Conservation (phyloP, 2,329 filamentous ascomycete genomes). For the Cladosporium sp. region DNA sequence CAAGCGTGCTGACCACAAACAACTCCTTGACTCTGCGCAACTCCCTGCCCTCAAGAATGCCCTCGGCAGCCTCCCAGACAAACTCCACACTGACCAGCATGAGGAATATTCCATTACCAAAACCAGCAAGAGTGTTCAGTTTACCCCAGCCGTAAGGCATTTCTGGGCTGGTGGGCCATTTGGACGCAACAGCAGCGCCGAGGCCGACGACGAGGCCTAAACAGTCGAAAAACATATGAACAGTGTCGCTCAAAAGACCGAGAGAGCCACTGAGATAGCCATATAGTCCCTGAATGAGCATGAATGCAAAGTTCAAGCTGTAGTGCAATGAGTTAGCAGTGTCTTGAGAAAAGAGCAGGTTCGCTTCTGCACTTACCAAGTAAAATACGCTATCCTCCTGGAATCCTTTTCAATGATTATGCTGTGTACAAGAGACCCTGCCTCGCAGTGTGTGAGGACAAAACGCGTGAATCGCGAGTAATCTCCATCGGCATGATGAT, state of each 20-base stretch:
- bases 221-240: constrained; percentile 99
- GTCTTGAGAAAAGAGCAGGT: constrained; percentile 3
- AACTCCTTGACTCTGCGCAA: constrained; percentile 82
- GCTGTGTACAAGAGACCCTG: constrained; percentile 74
- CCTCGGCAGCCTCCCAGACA: constrained; percentile 86
- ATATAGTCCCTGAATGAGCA: constrained; percentile 91
- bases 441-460: constrained; percentile 63
- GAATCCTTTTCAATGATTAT: constrained; percentile 90
- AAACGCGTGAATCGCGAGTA: constrained; percentile 67
- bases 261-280: constrained; percentile 90
- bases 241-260: constrained; percentile 92
- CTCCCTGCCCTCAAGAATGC: constrained; percentile 76
- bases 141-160: constrained; percentile 97
- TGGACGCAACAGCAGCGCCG: constrained; percentile 88
- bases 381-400: constrained; percentile 93
- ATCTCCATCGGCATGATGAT: constrained; percentile 37
- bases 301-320: constrained; percentile 90
- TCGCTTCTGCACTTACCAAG: constrained; percentile 57
- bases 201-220: constrained; percentile 85
- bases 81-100: constrained; percentile 97
- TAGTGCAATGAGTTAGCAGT: constrained; percentile 6
- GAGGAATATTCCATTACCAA: constrained; percentile 91
- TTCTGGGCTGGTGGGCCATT: constrained; percentile 83
- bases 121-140: constrained; percentile 91
- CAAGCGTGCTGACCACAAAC: constrained; percentile 79